Conservation (phyloP, 192 early-diverging fungal genomes). For the Cetraspora pellucida region DNA sequence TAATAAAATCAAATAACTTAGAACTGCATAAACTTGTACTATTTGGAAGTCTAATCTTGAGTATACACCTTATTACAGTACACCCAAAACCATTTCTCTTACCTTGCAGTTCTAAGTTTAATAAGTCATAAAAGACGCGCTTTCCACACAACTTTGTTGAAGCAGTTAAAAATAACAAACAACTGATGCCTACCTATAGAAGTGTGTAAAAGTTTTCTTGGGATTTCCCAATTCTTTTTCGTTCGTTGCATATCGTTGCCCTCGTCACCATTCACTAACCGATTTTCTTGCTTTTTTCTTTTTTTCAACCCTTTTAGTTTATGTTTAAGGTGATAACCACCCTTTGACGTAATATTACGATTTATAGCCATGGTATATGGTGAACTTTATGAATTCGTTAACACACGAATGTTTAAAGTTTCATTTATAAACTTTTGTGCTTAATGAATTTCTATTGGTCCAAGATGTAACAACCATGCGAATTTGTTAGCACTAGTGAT, state of each 20-base stretch:
- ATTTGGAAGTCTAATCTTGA: no score
- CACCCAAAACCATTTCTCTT: no score
- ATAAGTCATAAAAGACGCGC: neutral
- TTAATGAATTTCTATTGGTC: no score
- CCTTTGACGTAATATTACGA: neutral
- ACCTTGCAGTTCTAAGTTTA: neutral
- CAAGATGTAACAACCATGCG: no score
- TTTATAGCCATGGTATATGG: neutral
- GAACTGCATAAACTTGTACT: no score
- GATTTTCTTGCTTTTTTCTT: neutral
- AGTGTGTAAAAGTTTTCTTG: constrained; percentile 49
- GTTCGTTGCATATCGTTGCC: neutral
- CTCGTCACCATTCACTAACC: neutral
- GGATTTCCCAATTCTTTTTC: constrained; percentile 46
- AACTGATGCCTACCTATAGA: constrained; percentile 41
- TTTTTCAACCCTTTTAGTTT: neutral
- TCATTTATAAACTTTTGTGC: no score
- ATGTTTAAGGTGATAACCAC: neutral
- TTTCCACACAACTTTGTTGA: neutral
- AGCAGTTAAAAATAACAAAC: neutral
- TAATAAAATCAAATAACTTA: no score
- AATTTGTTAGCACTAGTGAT: no score
- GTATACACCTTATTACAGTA: no score
- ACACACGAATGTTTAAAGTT: no score
- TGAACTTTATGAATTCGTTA: no score